Evolutionary conservation across 179 eudicot species (phyloP).

Genomic region (Beta lomatogona): DNA sequence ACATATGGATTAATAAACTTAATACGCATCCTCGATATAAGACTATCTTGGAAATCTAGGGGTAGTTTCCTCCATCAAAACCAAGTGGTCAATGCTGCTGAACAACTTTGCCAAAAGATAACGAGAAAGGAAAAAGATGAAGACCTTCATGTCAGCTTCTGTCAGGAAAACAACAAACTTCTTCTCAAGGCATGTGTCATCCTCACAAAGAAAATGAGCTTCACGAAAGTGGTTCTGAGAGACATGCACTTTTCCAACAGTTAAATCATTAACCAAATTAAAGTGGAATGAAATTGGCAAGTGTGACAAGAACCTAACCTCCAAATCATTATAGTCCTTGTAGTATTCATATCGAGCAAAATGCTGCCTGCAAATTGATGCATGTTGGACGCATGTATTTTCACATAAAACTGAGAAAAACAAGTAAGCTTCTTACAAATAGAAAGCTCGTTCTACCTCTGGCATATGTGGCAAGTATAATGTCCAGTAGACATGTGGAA

Average conservation of each 20-base stretch:
- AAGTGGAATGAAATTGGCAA: conserved; percentile 4
- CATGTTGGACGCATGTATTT: conserved; percentile 22
- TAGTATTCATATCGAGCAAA: conserved; percentile 72
- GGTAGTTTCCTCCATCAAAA: conserved; percentile 8
- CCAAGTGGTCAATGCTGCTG: neutral
- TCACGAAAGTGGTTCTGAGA: conserved; percentile 63
- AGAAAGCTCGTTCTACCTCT: conserved; percentile 53
- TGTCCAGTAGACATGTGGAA: conserved; percentile 86
- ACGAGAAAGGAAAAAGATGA: neutral
- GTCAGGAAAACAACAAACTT: conserved; percentile 68
- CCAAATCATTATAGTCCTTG: conserved; percentile 85
- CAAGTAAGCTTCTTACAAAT: conserved; percentile 11
- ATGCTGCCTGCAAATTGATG: conserved; percentile 64
- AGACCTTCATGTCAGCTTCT: conserved; percentile 87
- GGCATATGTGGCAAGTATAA: conserved; percentile 83
- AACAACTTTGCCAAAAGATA: neutral
- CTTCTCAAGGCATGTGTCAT: conserved; percentile 71
- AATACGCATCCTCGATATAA: neutral
- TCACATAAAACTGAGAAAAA: conserved; percentile 31
- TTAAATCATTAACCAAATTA: conserved; percentile 8
- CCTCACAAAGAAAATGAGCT: conserved; percentile 73
- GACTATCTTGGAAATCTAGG: neutral
- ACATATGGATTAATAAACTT: neutral
- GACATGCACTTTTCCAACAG: conserved; percentile 7
- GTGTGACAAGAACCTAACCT: conserved; percentile 49